These are phyloP conservation scores for Marasmius oreades DNA, from an alignment of 1,284 basidiomycete genomes.

Conservation along the genomic window DNA sequence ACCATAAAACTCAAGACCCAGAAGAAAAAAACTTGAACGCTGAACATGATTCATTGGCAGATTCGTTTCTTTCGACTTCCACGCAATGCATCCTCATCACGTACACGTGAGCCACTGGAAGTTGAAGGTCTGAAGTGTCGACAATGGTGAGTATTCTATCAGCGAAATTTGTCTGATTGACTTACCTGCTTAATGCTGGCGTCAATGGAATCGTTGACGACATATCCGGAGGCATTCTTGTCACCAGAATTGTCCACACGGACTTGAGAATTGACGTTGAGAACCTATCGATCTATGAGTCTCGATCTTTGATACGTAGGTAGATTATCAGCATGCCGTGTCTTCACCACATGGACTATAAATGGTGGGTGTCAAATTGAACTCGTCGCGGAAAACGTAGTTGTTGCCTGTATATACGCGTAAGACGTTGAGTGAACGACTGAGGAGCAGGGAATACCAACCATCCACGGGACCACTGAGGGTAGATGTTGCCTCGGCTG, in stretches of 20 bases:
- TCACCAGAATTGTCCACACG: background rate
- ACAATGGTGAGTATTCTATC: too few species aligned
- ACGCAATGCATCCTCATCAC: background rate
- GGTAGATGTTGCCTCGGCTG: slow-evolving; percentile 11
- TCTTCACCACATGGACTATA: slow-evolving; percentile 19
- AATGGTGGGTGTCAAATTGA: slow-evolving; percentile 23
- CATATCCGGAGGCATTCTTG: background rate
- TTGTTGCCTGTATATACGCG: slow-evolving; percentile 14
- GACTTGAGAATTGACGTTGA: background rate
- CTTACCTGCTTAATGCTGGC: background rate
- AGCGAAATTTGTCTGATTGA: background rate
- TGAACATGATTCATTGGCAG: background rate
- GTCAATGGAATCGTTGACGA: background rate
- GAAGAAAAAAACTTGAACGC: background rate
- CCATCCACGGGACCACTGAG: slow-evolving; percentile 9
- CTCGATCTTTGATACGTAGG: background rate
- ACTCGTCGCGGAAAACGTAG: slow-evolving; percentile 22
- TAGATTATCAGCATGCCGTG: slow-evolving; percentile 6
- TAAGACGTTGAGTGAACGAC: background rate
- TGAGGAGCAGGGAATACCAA: background rate
- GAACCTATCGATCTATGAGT: background rate
- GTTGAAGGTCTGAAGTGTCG: slow-evolving; percentile 6
- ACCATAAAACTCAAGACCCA: background rate
- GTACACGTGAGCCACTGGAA: slow-evolving; percentile 8
- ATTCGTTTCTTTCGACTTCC: background rate